A percentile compares a stretch with the other conserved stretches of the same genome.
phyloP scores from a whole-genome alignment of 495 filamentous ascomycete genomes.

The Friedmanniomyces endolithicus region DNA sequence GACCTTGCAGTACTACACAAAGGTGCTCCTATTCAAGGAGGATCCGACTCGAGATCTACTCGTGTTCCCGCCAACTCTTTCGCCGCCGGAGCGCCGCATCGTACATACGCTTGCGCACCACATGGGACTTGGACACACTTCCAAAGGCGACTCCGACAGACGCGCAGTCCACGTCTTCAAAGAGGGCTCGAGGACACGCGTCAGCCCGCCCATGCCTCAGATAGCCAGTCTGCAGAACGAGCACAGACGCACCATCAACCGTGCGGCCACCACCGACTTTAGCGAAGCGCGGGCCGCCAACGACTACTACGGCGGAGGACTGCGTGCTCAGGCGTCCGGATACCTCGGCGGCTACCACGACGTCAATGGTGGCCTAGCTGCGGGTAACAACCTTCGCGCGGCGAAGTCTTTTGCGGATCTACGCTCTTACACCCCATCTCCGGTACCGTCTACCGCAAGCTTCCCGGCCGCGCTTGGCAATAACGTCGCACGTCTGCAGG shows the following conservation, averaged over 20 bases:
- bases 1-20: constrained; percentile 75
- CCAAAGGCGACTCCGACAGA: constrained; percentile 71
- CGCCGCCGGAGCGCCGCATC: constrained; percentile 70
- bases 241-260: constrained; percentile 68
- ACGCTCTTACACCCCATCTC: constrained; percentile 87
- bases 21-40: constrained; percentile 79
- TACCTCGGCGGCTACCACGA: constrained; percentile 47
- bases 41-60: constrained; percentile 63
- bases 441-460: constrained; percentile 76
- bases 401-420: constrained; percentile 96
- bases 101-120: constrained; percentile 92
- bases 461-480: constrained; percentile 61
- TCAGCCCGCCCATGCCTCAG: constrained; percentile 56
- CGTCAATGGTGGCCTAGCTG: constrained; percentile 32
- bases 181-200: constrained; percentile 34
- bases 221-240: constrained; percentile 54
- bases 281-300: constrained; percentile 70
- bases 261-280: constrained; percentile 97
- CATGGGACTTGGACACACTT: constrained; percentile 81
- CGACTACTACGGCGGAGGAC: constrained; percentile 56
- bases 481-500: constrained; percentile 39
- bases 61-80: constrained; percentile 66
- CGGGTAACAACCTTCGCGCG: constrained; percentile 67
- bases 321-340: constrained; percentile 60
- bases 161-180: constrained; percentile 84